Evolutionary conservation across 2,329 filamentous ascomycete genomes (phyloP).

Genomic region (Fusarium nematophilum): DNA sequence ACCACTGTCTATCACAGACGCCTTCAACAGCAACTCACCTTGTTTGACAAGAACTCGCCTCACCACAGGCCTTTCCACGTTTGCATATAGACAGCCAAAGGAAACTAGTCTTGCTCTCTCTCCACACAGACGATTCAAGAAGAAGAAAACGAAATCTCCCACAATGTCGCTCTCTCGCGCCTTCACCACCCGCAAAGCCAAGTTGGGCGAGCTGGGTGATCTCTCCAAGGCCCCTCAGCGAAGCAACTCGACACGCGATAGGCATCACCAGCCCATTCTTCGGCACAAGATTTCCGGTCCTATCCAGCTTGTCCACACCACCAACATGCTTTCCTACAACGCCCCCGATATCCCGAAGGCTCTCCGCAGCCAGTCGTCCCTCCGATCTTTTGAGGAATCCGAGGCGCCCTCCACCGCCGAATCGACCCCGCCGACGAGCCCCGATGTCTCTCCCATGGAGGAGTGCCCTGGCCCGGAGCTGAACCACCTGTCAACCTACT

Average conservation of each 20-base stretch:
- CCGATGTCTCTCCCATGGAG: conserved; percentile 70
- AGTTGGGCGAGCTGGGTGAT: conserved; percentile 60
- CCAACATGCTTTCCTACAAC: conserved; percentile 96
- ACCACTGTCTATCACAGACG: conserved; percentile 8
- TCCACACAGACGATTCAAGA: conserved; percentile 17
- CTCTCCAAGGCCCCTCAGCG: conserved; percentile 56
- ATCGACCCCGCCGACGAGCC: conserved; percentile 75
- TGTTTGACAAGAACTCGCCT: conserved; percentile 1
- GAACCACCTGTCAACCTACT: conserved; percentile 76
- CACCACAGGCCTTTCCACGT: background rate
- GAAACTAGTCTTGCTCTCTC: background rate
- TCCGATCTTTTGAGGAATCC: conserved; percentile 73
- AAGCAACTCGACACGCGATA: conserved; percentile 60
- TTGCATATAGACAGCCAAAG: conserved; percentile 20
- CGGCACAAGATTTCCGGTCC: conserved; percentile 87
- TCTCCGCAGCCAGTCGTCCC: conserved; percentile 60
- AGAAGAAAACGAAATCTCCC: conserved; percentile 20
- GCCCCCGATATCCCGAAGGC: conserved; percentile 80
- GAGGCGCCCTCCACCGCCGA: conserved; percentile 68
- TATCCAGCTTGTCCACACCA: conserved; percentile 89
- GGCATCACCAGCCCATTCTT: conserved; percentile 57
- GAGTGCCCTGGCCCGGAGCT: conserved; percentile 67
- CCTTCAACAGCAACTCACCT: conserved; percentile 6
- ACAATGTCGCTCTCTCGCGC: conserved; percentile 72
- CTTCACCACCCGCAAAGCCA: conserved; percentile 76